Base-by-base conservation (phyloP, 495 filamentous ascomycete species). In the Lophiostoma macrostomum region DNA sequence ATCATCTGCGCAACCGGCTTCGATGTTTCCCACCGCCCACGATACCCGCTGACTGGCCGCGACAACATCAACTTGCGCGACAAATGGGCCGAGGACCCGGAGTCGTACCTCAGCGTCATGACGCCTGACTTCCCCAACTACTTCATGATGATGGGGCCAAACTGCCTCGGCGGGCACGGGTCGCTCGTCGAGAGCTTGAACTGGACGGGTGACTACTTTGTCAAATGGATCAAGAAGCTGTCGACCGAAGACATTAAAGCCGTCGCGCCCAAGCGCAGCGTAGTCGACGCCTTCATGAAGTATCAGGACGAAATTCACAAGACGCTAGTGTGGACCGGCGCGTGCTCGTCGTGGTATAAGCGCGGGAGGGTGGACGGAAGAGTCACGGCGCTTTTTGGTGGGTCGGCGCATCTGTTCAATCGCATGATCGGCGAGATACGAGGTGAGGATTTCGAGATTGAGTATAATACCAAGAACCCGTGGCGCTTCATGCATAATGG, bases 121-220 rank as follows among this genome's bases (percentile, higher is more conserved):
- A 66, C 64, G 3, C 62, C 61, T 20, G 59, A 65, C 3, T 70
- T 75, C 34, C 75, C 76, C 0, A 78, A 78, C 48, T 73, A 70
- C 14, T 73, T 79, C 46, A 72, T 73, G 61, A 66, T 83, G 32
- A 70, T 74, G 24, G 82, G 82, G 4, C 81, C 81, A 0, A 77
- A 83, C 48, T 72, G 70, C 22, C 70, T 71, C 0, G 70, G 79
- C 7, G 74, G 77, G 0, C 74, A 74, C 29, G 79, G 79, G 1
- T 77, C 75, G 2, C 67, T 85, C 6, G 71, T 75, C 13, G 66
- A 78, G 31, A 71, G 73, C 35, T 68, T 82, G 12, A 76, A 81
- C 52, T 72, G 70, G 64, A 72, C 71, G 11, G 64, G 61, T 6
- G 73, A 76, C 47, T 77, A 75, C 30, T 71, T 76, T 4, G 50